Conservation (phyloP, 495 filamentous ascomycete species). For the Xylaria telfairii region DNA sequence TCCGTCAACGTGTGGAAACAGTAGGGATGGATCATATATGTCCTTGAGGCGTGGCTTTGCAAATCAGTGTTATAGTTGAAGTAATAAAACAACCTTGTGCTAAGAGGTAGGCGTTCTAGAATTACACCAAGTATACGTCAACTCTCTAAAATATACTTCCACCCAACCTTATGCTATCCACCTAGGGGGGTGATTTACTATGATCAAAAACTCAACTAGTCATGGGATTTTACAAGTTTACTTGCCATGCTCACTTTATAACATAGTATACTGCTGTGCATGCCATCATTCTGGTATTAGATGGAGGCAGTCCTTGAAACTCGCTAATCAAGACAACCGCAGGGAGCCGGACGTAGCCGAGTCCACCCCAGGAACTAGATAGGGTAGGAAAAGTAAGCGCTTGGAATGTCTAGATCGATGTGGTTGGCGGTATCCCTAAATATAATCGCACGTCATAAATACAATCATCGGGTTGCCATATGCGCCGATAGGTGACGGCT, state of each 20-base stretch:
- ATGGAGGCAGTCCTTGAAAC: slow-evolving; percentile 30
- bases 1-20: not conserved
- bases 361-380: no score
- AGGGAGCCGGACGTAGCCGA: slow-evolving; percentile 20
- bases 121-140: not conserved
- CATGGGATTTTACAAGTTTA: not conserved
- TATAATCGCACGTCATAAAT: not conserved
- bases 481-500: not conserved
- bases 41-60: not conserved
- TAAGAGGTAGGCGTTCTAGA: not conserved
- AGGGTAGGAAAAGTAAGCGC: slow-evolving; percentile 17
- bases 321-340: slow-evolving; percentile 25
- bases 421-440: not conserved
- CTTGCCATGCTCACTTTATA: no score
- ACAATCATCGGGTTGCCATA: not conserved
- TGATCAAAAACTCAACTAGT: not conserved
- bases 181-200: not conserved
- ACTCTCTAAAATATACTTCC: not conserved
- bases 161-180: not conserved
- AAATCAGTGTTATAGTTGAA: not conserved
- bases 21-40: not conserved
- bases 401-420: not conserved
- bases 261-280: no score
- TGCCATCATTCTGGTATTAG: not conserved
- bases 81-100: not conserved